These are phyloP conservation scores for Raphanus hybrid DNA, from an alignment of 441 rosid genomes.

Conservation along the genomic window DNA sequence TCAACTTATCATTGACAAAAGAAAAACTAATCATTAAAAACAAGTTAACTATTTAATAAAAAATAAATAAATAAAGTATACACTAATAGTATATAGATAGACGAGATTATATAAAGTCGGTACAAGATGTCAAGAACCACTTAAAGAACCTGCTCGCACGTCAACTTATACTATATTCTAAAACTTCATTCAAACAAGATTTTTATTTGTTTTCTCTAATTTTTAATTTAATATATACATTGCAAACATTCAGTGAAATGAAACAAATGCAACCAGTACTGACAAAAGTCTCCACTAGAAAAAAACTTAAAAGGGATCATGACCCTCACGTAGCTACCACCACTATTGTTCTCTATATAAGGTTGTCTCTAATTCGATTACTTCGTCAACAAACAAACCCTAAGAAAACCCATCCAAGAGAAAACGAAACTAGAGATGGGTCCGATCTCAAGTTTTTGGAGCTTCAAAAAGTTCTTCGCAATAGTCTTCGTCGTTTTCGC, in stretches of 20 bases:
- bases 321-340: constrained; percentile 60
- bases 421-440: constrained; percentile 1
- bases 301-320: constrained; percentile 42
- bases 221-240: background rate
- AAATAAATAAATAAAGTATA: background rate
- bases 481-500: background rate
- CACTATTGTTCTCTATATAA: constrained; percentile 20
- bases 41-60: background rate
- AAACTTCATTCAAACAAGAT: constrained; percentile 25
- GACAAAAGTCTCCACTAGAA: constrained; percentile 36
- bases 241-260: constrained; percentile 10
- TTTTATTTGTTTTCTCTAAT: constrained; percentile 28
- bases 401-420: background rate
- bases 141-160: constrained; percentile 70
- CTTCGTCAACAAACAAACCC: constrained; percentile 31
- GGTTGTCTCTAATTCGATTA: constrained; percentile 30
- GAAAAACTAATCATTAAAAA: background rate
- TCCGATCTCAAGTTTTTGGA: background rate
- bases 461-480: background rate
- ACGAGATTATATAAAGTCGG: constrained; percentile 34
- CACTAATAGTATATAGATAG: constrained; percentile 4
- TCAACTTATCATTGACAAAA: constrained; percentile 12
- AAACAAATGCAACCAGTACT: constrained; percentile 27
- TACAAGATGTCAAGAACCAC: background rate
- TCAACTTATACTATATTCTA: constrained; percentile 27